Evolutionary conservation across 2,329 filamentous ascomycete genomes (phyloP).

Genomic region (Apiospora marii): DNA sequence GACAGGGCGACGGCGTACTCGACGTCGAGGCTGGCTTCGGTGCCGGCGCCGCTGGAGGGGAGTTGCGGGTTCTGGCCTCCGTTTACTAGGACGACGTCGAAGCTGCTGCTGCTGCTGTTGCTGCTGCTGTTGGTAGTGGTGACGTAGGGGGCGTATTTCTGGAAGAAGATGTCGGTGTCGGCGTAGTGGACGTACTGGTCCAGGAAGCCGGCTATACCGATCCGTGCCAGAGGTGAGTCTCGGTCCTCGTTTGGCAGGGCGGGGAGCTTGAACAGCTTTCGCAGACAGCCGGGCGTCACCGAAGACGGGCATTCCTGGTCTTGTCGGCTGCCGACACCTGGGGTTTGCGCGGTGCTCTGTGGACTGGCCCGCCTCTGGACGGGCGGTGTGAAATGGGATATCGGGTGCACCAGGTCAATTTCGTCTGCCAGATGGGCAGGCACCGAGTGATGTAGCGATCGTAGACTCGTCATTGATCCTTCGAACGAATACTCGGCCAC

Average conservation of each 20-base stretch:
- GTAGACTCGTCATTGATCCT: slow-evolving; percentile 47
- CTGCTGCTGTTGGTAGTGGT: slow-evolving; percentile 39
- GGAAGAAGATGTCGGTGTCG: slow-evolving; percentile 51
- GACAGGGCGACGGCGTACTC: slow-evolving; percentile 24
- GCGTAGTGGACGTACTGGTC: slow-evolving; percentile 55
- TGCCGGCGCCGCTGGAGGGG: slow-evolving; percentile 18
- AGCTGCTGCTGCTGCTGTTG: slow-evolving; percentile 43
- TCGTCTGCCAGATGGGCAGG: slow-evolving; percentile 48
- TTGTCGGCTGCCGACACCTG: slow-evolving; percentile 27
- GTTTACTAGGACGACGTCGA: slow-evolving; percentile 39
- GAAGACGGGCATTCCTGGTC: slow-evolving; percentile 36
- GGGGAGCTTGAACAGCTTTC: slow-evolving; percentile 36
- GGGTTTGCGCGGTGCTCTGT: too few species aligned
- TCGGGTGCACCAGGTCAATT: slow-evolving; percentile 56
- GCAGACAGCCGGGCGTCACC: slow-evolving; percentile 32
- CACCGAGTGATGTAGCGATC: slow-evolving; percentile 54
- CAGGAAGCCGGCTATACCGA: slow-evolving; percentile 59
- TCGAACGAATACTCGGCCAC: slow-evolving; percentile 52
- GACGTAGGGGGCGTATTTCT: slow-evolving; percentile 44
- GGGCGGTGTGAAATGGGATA: slow-evolving; percentile 58
- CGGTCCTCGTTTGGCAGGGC: slow-evolving; percentile 38
- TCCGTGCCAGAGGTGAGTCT: slow-evolving; percentile 45
- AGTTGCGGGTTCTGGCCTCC: slow-evolving; percentile 21
- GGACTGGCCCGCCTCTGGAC: not conserved
- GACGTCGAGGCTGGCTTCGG: slow-evolving; percentile 28